Evolutionary conservation across 495 filamentous ascomycete genomes (phyloP).

Genomic region (Penicillium macrosclerotiorum): DNA sequence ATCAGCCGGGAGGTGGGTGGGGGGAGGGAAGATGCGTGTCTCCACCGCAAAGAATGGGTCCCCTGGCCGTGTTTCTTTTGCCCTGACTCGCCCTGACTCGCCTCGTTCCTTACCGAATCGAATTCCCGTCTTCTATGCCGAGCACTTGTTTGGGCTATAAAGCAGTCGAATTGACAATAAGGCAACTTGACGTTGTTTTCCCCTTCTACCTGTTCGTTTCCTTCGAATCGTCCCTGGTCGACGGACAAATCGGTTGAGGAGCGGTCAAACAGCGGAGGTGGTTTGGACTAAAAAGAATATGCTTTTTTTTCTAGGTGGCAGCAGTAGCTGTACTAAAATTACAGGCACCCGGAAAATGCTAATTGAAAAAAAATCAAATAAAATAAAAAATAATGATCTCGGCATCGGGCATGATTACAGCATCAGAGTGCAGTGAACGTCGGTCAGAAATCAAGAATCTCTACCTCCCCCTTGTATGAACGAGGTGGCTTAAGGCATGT

Average conservation of each 20-base stretch:
- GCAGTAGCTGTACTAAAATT: too few species aligned
- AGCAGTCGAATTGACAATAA: slow-evolving; percentile 12
- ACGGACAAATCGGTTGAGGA: slow-evolving; percentile 18
- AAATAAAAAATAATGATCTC: too few species aligned
- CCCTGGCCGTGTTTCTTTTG: slow-evolving; percentile 5
- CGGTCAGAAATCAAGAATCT: too few species aligned
- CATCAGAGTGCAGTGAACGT: too few species aligned
- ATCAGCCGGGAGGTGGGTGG: slow-evolving; percentile 22
- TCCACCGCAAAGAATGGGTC: slow-evolving; percentile 18
- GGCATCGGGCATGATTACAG: too few species aligned
- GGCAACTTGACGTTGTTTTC: slow-evolving; percentile 1
- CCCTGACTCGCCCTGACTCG: not conserved
- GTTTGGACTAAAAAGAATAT: slow-evolving; percentile 1
- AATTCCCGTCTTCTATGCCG: slow-evolving; percentile 15
- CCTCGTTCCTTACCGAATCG: slow-evolving; percentile 4
- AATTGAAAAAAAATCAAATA: not conserved
- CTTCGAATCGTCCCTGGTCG: slow-evolving; percentile 8
- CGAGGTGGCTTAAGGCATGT: slow-evolving; percentile 10
- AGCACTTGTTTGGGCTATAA: slow-evolving; percentile 18
- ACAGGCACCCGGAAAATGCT: too few species aligned
- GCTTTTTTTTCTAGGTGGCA: too few species aligned
- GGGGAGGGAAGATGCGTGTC: slow-evolving; percentile 9
- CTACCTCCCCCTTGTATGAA: not conserved
- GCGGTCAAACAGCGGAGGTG: slow-evolving; percentile 12
- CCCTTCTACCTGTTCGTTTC: not conserved